Conservation (phyloP, 371 early-diverging fungal species). For the Mucor lusitanicus region DNA sequence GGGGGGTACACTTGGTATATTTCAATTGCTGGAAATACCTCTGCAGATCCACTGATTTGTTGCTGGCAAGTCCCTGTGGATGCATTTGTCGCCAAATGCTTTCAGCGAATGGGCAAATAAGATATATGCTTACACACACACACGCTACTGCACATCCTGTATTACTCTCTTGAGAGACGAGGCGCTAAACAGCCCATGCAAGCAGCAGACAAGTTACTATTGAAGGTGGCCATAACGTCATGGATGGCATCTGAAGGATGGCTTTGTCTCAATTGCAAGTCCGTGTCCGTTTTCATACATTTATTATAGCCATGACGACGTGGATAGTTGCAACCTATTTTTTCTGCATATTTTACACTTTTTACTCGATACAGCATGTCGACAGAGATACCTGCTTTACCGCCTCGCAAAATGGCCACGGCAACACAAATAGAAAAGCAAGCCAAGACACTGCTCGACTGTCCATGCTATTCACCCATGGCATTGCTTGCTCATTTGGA, state of each 20-base stretch:
- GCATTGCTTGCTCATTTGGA: slow-evolving; percentile 15
- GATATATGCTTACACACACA: too few relatives aligned
- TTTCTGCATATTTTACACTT: background rate
- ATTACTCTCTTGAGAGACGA: too few relatives aligned
- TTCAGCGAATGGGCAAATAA: too few relatives aligned
- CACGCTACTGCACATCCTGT: too few relatives aligned
- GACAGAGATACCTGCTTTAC: slow-evolving; percentile 11
- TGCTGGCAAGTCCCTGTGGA: too few relatives aligned
- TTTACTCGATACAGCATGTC: slow-evolving; percentile 9
- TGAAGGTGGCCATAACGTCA: background rate
- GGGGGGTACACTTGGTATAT: too few relatives aligned
- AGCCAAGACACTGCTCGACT: background rate
- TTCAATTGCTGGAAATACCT: too few relatives aligned
- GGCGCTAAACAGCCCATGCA: too few relatives aligned
- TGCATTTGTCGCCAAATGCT: too few relatives aligned
- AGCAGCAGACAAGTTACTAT: too few relatives aligned
- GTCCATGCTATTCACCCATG: slow-evolving; percentile 12
- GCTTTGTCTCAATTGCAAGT: background rate
- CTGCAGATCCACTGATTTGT: too few relatives aligned
- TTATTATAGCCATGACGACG: background rate
- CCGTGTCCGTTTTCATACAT: background rate
- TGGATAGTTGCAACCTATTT: background rate
- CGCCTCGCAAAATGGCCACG: slow-evolving; percentile 3
- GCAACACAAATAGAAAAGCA: background rate
- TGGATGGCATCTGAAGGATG: background rate